Percentiles rank a stretch among this genome's conserved stretches.
These are phyloP conservation scores for Prunus yedoensis DNA, from an alignment of 331 rosid species.

Conservation along the genomic window DNA sequence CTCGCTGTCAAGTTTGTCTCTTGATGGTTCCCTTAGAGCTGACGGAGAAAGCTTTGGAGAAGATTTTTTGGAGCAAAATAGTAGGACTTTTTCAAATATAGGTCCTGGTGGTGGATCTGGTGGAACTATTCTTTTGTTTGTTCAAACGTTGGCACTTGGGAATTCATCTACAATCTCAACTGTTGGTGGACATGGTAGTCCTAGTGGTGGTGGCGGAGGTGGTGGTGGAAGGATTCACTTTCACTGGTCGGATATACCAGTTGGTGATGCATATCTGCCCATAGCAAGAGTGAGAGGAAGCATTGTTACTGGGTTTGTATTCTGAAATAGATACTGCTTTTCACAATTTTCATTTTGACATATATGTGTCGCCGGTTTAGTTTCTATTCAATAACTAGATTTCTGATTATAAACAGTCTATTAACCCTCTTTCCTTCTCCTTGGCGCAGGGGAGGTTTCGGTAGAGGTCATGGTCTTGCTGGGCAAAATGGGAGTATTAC, in stretches of 20 bases:
- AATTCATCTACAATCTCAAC: slow-evolving; percentile 80
- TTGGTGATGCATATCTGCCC: slow-evolving; percentile 88
- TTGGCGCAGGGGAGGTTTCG: slow-evolving; percentile 79
- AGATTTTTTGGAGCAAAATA: slow-evolving; percentile 38
- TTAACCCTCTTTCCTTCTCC: not conserved
- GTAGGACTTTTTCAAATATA: slow-evolving; percentile 41
- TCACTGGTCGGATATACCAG: slow-evolving; percentile 87
- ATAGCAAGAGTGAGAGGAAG: slow-evolving; percentile 70
- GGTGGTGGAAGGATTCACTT: slow-evolving; percentile 99
- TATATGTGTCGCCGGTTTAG: not conserved
- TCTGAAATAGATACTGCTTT: not conserved
- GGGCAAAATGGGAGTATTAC: slow-evolving; percentile 84
- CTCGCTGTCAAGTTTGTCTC: slow-evolving; percentile 66
- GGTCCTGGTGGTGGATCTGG: slow-evolving; percentile 99
- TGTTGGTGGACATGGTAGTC: slow-evolving; percentile 76
- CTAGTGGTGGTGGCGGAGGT: slow-evolving; percentile 84
- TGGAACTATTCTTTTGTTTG: slow-evolving; percentile 82
- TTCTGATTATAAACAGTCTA: not conserved
- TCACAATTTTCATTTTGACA: not conserved
- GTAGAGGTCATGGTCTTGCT: slow-evolving; percentile 56
- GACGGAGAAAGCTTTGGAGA: slow-evolving; percentile 90
- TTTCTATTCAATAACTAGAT: not conserved
- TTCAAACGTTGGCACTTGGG: slow-evolving; percentile 54
- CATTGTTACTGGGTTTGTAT: slow-evolving; percentile 65
- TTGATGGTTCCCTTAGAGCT: slow-evolving; percentile 74